Base-by-base conservation (phyloP, 2,329 filamentous ascomycete genomes). In the Fusarium sp. region DNA sequence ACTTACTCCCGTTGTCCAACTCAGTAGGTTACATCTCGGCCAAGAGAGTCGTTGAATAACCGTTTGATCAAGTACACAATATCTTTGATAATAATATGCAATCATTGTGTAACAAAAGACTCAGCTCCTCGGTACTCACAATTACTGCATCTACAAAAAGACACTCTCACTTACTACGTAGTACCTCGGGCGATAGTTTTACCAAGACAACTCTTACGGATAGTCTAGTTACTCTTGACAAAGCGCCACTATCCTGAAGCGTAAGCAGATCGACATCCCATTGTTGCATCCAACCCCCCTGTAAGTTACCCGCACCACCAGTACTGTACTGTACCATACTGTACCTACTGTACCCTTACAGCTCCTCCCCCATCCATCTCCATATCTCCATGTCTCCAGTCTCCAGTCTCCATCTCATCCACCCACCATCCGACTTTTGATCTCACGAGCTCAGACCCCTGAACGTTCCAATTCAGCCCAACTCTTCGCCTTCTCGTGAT, bases 241-340 rank as follows among this genome's bases (percentile, higher is more conserved):
- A 53, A 48, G 43, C 63, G 63, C 63, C 63, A 65, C 59, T n/a
- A 24, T 63, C 62, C 38, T 43, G 24, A 53, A 43, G 32, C 54
- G 54, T 48, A 61, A 54, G 47, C 54, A 57, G 47, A 66, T 66
- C 63, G 54, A 45, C 63, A 66, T 34, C 27, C 59, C 43, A 64
- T 64, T 66, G 63, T 62, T 65, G 61, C 60, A 66, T 61, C 46
- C 30, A 44, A 27, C 29, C 45, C 54, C 62, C 63, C 55, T 66
- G 63, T 49, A 54, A 49, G 24, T 32, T 61, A 66, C 63, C 62
- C 63, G 62, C 63, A 66, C 63, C 62, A 66, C 63, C 63, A 29
- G 18, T 38, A 38, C 34, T 38, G 34, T 38, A 38, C 34, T 18
- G 13, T 53, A 41, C 24, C 10, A 10, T 29, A 29, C 62, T 32